These are phyloP conservation scores for Gypsophila paniculata DNA, from an alignment of 179 eudicot genomes.

Conservation along the genomic window DNA sequence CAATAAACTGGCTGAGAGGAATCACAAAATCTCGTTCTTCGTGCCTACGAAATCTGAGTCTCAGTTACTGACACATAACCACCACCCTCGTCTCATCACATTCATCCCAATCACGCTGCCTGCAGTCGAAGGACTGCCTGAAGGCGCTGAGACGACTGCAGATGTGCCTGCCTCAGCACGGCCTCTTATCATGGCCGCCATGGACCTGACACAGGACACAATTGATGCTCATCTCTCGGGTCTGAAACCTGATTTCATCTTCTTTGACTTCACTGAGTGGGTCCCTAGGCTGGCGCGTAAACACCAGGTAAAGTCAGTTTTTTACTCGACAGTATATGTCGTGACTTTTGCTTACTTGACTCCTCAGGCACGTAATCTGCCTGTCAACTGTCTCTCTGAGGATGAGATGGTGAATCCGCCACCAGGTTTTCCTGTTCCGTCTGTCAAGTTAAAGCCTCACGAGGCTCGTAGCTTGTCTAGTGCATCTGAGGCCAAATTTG, in stretches of 20 bases:
- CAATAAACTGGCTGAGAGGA: conserved; percentile 38
- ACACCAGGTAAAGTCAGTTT: conserved; percentile 21
- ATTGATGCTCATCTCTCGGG: conserved; percentile 15
- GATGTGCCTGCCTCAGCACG: conserved; percentile 28
- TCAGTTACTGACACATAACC: conserved; percentile 29
- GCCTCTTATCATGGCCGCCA: conserved; percentile 29
- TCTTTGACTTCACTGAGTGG: conserved; percentile 33
- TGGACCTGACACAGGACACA: conserved; percentile 26
- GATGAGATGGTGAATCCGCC: conserved; percentile 23
- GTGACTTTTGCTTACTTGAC: conserved; percentile 26
- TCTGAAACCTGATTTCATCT: conserved; percentile 29
- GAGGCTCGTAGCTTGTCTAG: conserved; percentile 25
- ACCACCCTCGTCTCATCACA: conserved; percentile 32
- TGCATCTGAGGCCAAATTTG: conserved; percentile 14
- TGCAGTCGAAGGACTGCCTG: conserved; percentile 27
- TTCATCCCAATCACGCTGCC: conserved; percentile 36
- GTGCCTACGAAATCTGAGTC: conserved; percentile 29
- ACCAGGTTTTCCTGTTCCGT: conserved; percentile 24
- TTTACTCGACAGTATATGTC: conserved; percentile 19
- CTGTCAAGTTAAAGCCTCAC: conserved; percentile 19
- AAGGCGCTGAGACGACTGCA: conserved; percentile 32
- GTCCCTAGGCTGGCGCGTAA: conserved; percentile 25
- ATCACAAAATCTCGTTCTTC: conserved; percentile 31
- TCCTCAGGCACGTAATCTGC: conserved; percentile 23
- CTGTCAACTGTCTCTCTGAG: conserved; percentile 15